Evolutionary conservation across 1,139 yeast species (phyloP).

Genomic region (Yamadazyma triangularis): DNA sequence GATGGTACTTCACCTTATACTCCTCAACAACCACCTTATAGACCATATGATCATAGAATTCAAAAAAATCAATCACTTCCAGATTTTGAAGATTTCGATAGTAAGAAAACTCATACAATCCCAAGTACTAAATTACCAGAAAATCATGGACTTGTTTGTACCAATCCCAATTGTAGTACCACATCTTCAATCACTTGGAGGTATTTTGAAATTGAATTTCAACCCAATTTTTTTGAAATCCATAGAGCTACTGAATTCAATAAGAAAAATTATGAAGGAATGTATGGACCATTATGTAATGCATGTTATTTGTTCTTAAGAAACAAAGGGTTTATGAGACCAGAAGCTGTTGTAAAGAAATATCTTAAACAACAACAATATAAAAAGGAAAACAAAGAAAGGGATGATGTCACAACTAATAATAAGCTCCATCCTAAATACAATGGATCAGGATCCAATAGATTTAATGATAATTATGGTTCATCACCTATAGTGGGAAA

Average conservation of each 20-base stretch:
- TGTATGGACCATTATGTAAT: slow-evolving; percentile 50
- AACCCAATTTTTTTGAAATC: slow-evolving; percentile 35
- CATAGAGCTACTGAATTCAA: slow-evolving; percentile 38
- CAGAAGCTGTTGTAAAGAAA: slow-evolving; percentile 44
- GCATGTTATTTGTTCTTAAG: slow-evolving; percentile 47
- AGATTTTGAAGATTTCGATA: slow-evolving; percentile 43
- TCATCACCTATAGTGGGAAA: slow-evolving; percentile 17
- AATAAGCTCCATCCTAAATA: slow-evolving; percentile 6
- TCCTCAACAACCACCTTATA: slow-evolving; percentile 39
- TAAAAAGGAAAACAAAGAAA: slow-evolving; percentile 19
- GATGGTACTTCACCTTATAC: slow-evolving; percentile 35
- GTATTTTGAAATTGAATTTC: slow-evolving; percentile 41
- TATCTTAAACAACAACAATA: slow-evolving; percentile 45
- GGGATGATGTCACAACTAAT: slow-evolving; percentile 8
- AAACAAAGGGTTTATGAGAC: slow-evolving; percentile 50
- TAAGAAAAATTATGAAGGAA: slow-evolving; percentile 41
- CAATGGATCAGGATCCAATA: slow-evolving; percentile 2
- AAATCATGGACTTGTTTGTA: slow-evolving; percentile 40
- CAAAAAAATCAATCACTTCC: slow-evolving; percentile 34
- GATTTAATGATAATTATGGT: slow-evolving; percentile 12
- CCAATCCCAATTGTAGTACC: slow-evolving; percentile 42
- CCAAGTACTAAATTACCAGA: slow-evolving; percentile 34
- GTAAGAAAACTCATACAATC: slow-evolving; percentile 42
- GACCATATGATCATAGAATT: slow-evolving; percentile 9
- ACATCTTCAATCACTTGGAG: slow-evolving; percentile 43